A percentile compares a stretch with the other conserved stretches of the same genome.
phyloP scores from a whole-genome alignment of 768 basidiomycete species.

The Lyophyllum semitale region DNA sequence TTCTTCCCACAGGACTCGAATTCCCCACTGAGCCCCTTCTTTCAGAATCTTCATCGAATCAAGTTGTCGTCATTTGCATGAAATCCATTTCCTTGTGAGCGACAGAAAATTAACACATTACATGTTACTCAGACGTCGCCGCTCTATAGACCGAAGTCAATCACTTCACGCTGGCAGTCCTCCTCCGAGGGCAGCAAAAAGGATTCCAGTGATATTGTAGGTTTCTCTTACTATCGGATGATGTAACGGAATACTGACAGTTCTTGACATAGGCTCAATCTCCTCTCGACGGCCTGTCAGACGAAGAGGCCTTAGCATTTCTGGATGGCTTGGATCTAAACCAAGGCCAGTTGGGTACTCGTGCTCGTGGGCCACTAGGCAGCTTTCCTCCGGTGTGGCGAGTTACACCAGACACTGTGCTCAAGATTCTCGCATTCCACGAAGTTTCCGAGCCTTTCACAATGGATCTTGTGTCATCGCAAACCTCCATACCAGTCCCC shows the following conservation, averaged over 20 bases:
- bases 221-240: not conserved
- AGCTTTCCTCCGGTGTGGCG: not conserved
- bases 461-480: not conserved
- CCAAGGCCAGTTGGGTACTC: not conserved
- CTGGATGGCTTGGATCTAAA: not conserved
- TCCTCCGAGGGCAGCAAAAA: not conserved
- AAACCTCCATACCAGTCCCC: conserved; percentile 20
- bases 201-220: not conserved
- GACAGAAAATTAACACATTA: not conserved
- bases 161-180: not conserved
- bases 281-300: not conserved
- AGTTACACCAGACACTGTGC: conserved; percentile 3
- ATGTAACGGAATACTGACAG: not conserved
- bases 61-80: not conserved
- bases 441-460: not conserved
- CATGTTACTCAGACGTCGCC: not conserved
- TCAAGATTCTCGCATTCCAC: not conserved
- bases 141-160: not conserved
- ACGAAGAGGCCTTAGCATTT: not conserved
- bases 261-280: not conserved
- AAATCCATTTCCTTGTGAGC: not conserved
- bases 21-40: not conserved
- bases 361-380: not conserved
- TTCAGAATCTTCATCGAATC: not conserved
- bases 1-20: too few species aligned